Evolutionary conservation across 352 stramenopile species (phyloP), one percentile per base, ranked within the genome.

Genomic region (Halophytophthora polymorphica): DNA sequence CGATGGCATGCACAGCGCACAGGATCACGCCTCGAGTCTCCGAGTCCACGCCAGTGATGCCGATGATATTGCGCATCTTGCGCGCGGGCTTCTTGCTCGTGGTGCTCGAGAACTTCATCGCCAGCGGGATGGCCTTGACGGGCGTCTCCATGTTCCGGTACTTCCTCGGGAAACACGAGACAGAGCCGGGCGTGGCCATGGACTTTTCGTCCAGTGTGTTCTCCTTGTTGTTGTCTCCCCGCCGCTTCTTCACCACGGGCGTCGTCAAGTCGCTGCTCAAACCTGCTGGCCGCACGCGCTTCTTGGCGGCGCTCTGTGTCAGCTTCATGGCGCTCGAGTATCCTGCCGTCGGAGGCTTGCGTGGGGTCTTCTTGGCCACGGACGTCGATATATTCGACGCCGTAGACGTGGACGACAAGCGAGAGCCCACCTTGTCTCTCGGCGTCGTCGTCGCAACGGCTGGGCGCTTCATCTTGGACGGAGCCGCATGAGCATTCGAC

Each of bases 1-100:
- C 83, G 42, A 93, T 86, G 8, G 75, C 78, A 45, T 88, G 77
- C 35, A 93, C 80, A 10, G 80, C 76, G n/a, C 77, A 88, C 50
- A 90, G 74, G 18, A 93, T 69, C 15, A 85, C 71, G 0, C 73
- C 58, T 38, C 83, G 64, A 2, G 69, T 63, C 40, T 87, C 78
- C 19, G 63, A 43, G 23, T 84, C 77, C 3, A 90, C 78, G 18
- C 78, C 81, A 0, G 79, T 93, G 47, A 93, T 91, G 18, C 75
- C 73, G 42, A 93, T 88, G 6, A 93, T 65, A 19, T 71, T 73
- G n/a, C 77, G 77, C 31, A 54, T 29, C 22, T 65, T 75, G 40
- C 66, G 53, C 17, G 54, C 58, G 3, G 68, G 55, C 29, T 54
- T 66, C 45, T 70, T 59, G 17, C 33, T 71, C 5, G 45, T 62